Percentiles rank a stretch among this genome's conserved stretches.
Conservation (phyloP, 805 yeast genomes). For the Cyberlindnera xylosilytica region DNA sequence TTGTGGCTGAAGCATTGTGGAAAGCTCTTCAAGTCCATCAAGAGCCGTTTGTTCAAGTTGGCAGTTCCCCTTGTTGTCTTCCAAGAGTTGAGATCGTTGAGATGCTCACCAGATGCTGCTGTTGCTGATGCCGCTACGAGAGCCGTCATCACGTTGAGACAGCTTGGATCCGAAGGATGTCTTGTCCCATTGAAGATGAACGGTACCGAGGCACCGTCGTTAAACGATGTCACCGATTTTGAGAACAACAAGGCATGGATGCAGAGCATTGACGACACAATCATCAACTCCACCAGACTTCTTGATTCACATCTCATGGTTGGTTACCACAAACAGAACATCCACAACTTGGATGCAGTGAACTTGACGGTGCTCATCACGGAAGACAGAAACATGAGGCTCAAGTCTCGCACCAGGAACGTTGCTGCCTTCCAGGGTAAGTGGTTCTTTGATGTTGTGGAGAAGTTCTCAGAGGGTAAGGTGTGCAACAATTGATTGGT, state of each 20-base stretch:
- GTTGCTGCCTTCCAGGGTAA: conserved; percentile 53
- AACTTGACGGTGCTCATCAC: conserved; percentile 52
- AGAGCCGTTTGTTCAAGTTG: conserved; percentile 54
- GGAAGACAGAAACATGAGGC: conserved; percentile 70
- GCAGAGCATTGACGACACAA: conserved; percentile 63
- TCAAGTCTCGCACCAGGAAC: conserved; percentile 58
- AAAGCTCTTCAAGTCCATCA: conserved; percentile 63
- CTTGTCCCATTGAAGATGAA: conserved; percentile 63
- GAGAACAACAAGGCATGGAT: conserved; percentile 74
- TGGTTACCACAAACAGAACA: conserved; percentile 4
- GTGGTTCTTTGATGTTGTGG: conserved; percentile 57
- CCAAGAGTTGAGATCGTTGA: conserved; percentile 68
- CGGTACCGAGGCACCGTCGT: conserved; percentile 63
- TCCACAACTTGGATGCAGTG: conserved; percentile 10
- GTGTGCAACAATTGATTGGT: conserved; percentile 50
- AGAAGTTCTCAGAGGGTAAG: conserved; percentile 40
- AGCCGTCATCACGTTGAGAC: conserved; percentile 71
- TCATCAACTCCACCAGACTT: conserved; percentile 22
- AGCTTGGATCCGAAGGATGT: conserved; percentile 53
- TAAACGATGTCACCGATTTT: conserved; percentile 71
- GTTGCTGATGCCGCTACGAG: conserved; percentile 80
- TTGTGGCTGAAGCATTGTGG: conserved; percentile 84
- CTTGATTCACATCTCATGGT: conserved; percentile 2
- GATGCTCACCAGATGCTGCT: conserved; percentile 68
- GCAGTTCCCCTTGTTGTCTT: conserved; percentile 73